These are phyloP conservation scores for Emydomyces testavorans DNA, from an alignment of 2,329 filamentous ascomycete genomes.

Conservation along the genomic window DNA sequence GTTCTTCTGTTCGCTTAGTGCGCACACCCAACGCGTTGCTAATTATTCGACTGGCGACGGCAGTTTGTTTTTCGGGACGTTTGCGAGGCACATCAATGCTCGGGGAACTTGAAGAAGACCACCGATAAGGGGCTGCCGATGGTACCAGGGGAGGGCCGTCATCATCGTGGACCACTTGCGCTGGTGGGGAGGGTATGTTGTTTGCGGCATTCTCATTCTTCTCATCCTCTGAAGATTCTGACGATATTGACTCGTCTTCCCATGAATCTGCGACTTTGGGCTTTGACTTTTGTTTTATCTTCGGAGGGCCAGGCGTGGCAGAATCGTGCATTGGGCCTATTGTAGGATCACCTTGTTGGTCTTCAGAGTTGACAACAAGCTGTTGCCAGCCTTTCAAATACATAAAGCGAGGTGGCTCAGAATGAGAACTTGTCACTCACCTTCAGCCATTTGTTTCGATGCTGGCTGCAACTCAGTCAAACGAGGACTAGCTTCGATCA, in stretches of 20 bases:
- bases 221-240: constrained; percentile 29
- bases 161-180: constrained; percentile 8
- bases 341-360: no score
- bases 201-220: constrained; percentile 18
- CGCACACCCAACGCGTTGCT: constrained; percentile 74
- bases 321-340: not conserved
- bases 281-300: constrained; percentile 17
- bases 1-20: constrained; percentile 74
- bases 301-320: not conserved
- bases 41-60: constrained; percentile 80
- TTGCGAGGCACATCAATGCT: constrained; percentile 8
- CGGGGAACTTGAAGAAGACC: not conserved
- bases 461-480: no score
- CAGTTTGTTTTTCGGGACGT: constrained; percentile 83
- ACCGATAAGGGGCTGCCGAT: constrained; percentile 14
- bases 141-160: constrained; percentile 21
- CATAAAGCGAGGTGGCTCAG: no score
- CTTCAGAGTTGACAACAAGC: no score
- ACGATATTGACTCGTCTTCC: constrained; percentile 56
- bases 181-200: constrained; percentile 16
- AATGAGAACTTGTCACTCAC: no score
- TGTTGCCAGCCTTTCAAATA: no score
- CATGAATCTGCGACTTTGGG: constrained; percentile 54
- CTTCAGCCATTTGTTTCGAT: no score
- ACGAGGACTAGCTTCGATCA: no score